Evolutionary conservation across 495 filamentous ascomycete species (phyloP).

Genomic region (Venustampulla echinocandica): DNA sequence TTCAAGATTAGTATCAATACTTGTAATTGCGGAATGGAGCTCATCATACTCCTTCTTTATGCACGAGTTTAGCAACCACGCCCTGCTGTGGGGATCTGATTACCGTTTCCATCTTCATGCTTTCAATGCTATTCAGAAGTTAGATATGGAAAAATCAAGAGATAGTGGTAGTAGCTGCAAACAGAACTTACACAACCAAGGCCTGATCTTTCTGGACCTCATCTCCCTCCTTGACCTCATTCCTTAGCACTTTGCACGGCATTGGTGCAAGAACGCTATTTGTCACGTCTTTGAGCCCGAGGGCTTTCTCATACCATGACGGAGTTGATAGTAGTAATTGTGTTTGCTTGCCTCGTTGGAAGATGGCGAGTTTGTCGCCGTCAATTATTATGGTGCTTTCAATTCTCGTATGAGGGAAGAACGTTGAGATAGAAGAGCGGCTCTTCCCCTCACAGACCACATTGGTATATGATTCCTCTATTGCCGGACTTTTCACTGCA

Average conservation of each 20-base stretch:
- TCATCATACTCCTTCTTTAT: slow-evolving; percentile 70
- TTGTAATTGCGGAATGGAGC: not conserved
- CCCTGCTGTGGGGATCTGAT: slow-evolving; percentile 84
- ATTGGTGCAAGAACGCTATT: slow-evolving; percentile 81
- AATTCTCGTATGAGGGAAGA: slow-evolving; percentile 72
- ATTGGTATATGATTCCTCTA: slow-evolving; percentile 33
- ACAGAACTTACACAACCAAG: slow-evolving; percentile 61
- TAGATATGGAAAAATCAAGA: no score
- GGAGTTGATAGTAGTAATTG: slow-evolving; percentile 59
- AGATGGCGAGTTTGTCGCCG: slow-evolving; percentile 60
- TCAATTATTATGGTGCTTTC: slow-evolving; percentile 61
- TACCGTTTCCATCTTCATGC: slow-evolving; percentile 99
- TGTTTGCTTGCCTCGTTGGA: slow-evolving; percentile 75
- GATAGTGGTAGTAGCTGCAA: no score
- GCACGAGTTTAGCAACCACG: slow-evolving; percentile 70
- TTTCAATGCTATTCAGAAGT: slow-evolving; percentile 78
- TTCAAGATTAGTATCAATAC: not conserved
- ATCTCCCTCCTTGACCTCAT: slow-evolving; percentile 68
- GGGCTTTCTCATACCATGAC: slow-evolving; percentile 75
- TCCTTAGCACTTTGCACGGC: slow-evolving; percentile 73
- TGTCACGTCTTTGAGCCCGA: slow-evolving; percentile 68
- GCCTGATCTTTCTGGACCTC: slow-evolving; percentile 76
- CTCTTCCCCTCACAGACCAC: slow-evolving; percentile 28
- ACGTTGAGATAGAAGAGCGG: slow-evolving; percentile 38
- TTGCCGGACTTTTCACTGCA: slow-evolving; percentile 41